Evolutionary conservation across 495 filamentous ascomycete species (phyloP).

Genomic region (Aspergillus hancockii): DNA sequence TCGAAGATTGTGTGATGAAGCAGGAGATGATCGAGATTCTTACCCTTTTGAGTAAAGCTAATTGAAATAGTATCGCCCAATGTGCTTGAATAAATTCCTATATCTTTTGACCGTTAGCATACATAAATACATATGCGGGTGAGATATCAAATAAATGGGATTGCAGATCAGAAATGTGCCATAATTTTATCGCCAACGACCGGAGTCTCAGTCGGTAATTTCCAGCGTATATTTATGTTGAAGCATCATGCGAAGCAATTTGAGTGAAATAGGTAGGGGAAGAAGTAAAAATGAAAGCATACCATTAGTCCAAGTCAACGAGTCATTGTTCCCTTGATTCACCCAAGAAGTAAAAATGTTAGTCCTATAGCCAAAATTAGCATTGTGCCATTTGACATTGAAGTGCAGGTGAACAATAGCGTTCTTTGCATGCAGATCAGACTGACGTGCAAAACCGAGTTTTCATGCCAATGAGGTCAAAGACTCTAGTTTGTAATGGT

Average conservation of each 20-base stretch:
- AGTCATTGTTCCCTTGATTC: background rate
- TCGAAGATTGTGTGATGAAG: conserved; percentile 38
- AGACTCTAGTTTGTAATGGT: conserved; percentile 99
- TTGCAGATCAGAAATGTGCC: conserved; percentile 78
- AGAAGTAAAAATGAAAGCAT: conserved; percentile 20
- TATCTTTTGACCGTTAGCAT: background rate
- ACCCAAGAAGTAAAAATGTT: background rate
- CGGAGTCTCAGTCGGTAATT: conserved; percentile 98
- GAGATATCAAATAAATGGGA: background rate
- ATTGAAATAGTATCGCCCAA: background rate
- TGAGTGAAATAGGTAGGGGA: background rate
- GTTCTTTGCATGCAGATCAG: conserved; percentile 61
- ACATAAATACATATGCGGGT: background rate
- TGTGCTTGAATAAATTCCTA: background rate
- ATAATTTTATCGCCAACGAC: conserved; percentile 76
- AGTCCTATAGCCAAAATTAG: conserved; percentile 17
- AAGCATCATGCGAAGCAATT: conserved; percentile 72
- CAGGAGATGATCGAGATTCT: conserved; percentile 25
- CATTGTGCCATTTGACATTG: background rate
- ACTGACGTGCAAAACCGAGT: conserved; percentile 97
- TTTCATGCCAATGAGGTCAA: conserved; percentile 94
- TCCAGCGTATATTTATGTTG: conserved; percentile 90
- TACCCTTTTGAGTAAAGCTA: conserved; percentile 26
- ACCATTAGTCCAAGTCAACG: conserved; percentile 24
- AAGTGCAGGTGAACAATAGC: conserved; percentile 19